A percentile compares a stretch with the other conserved stretches of the same genome.
These are phyloP conservation scores for Perkinsus olseni DNA, from an alignment of 169 alveolate species.

Conservation along the genomic window DNA sequence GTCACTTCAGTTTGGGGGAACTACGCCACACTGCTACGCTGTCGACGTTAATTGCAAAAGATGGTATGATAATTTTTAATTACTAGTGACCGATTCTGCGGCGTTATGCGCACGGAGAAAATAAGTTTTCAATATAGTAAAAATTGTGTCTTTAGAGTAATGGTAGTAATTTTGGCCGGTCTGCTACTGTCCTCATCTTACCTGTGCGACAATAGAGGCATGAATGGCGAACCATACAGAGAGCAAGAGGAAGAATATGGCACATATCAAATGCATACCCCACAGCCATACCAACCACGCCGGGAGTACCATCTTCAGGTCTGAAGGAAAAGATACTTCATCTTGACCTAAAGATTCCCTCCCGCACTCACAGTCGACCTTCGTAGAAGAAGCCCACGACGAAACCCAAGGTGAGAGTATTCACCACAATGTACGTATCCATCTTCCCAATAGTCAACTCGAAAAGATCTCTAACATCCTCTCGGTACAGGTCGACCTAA, in stretches of 20 bases:
- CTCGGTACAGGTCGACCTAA: not conserved
- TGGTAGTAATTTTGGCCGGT: too few relatives aligned
- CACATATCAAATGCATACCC: not conserved
- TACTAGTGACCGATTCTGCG: too few relatives aligned
- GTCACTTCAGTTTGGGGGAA: too few relatives aligned
- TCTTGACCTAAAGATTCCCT: not conserved
- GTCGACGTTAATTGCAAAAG: too few relatives aligned
- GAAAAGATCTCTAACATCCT: slow-evolving; percentile 1
- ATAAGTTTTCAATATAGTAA: too few relatives aligned
- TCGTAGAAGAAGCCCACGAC: slow-evolving; percentile 3
- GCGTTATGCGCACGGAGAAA: too few relatives aligned
- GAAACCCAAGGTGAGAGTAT: not conserved
- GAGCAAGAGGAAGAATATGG: not conserved
- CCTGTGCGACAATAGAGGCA: not conserved
- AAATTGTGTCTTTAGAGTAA: too few relatives aligned
- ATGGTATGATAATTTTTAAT: too few relatives aligned
- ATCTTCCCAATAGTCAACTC: not conserved
- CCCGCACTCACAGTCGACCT: not conserved
- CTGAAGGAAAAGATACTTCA: not conserved
- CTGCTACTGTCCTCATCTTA: not conserved
- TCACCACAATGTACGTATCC: not conserved
- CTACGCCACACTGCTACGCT: too few relatives aligned
- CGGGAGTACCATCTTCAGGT: not conserved
- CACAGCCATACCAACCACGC: not conserved
- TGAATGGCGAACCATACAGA: not conserved